phyloP scores from a whole-genome alignment of 257 asterid genomes.

The Nicotiana noctiflora region DNA sequence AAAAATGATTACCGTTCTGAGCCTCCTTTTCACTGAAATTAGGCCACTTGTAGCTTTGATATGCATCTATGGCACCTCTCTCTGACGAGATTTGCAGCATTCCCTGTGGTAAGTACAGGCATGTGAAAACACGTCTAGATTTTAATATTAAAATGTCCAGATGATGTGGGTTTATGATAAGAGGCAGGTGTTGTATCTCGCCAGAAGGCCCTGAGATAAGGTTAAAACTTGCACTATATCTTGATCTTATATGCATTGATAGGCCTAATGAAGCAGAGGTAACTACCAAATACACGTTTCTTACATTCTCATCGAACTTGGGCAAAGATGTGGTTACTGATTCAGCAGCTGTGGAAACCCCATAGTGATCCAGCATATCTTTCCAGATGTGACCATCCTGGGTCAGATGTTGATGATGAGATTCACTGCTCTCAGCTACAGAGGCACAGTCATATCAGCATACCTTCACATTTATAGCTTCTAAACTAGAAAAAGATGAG shows the following conservation, averaged over 20 bases:
- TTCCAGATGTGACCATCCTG: conserved; percentile 52
- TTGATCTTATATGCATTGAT: neutral
- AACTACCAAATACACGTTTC: conserved; percentile 12
- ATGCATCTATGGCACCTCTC: conserved; percentile 8
- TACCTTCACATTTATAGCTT: conserved; percentile 2
- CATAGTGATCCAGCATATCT: conserved; percentile 41
- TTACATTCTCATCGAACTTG: conserved; percentile 28
- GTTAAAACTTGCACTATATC: neutral
- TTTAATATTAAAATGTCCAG: neutral
- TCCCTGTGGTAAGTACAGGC: conserved; percentile 21
- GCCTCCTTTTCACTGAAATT: conserved; percentile 26
- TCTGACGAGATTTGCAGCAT: conserved; percentile 11
- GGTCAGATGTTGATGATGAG: conserved; percentile 27
- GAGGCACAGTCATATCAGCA: conserved; percentile 24
- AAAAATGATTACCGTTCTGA: conserved; percentile 39
- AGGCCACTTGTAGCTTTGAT: conserved; percentile 19
- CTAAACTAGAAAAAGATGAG: conserved; percentile 3
- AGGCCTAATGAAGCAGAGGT: neutral
- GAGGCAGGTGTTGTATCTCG: neutral
- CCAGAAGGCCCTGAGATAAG: neutral
- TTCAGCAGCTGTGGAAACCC: conserved; percentile 27
- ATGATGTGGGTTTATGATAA: neutral
- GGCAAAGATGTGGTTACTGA: conserved; percentile 25
- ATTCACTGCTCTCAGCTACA: conserved; percentile 39
- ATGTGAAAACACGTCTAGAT: neutral